Conservation (phyloP, 768 basidiomycete genomes). For the Xerocomellus chrysenteron region DNA sequence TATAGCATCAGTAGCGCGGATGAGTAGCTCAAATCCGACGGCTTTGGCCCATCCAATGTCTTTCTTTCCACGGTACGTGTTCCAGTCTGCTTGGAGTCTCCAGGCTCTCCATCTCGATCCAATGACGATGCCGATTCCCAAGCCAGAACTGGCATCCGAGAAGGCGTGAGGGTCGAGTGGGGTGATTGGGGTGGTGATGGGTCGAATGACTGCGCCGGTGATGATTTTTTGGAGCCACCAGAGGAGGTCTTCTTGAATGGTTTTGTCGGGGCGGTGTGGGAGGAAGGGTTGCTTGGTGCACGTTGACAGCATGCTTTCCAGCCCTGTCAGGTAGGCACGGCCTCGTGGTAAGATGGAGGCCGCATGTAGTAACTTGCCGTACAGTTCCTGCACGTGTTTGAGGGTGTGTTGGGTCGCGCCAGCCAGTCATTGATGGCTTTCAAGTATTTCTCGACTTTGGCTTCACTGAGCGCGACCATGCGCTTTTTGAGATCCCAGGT, state of each 20-base stretch:
- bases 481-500: neutral
- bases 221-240: conserved; percentile 1
- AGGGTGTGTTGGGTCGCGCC: neutral
- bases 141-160: too few relatives aligned
- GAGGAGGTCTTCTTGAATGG: neutral
- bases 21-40: neutral
- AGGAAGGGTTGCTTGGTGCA: conserved; percentile 27
- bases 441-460: too few relatives aligned
- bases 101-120: too few relatives aligned
- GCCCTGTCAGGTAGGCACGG: conserved; percentile 37
- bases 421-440: neutral
- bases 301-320: too few relatives aligned
- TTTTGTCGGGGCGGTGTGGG: conserved; percentile 13
- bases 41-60: neutral
- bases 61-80: too few relatives aligned
- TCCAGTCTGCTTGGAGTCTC: too few relatives aligned
- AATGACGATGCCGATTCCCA: too few relatives aligned
- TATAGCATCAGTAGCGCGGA: neutral
- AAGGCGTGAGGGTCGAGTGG: too few relatives aligned
- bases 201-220: too few relatives aligned
- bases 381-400: neutral
- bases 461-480: too few relatives aligned
- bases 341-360: conserved; percentile 31
- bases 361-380: conserved; percentile 9
- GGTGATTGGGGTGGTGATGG: too few relatives aligned